Evolutionary conservation across 305 asterid genomes (phyloP).

Genomic region (Solanum hybrid): DNA sequence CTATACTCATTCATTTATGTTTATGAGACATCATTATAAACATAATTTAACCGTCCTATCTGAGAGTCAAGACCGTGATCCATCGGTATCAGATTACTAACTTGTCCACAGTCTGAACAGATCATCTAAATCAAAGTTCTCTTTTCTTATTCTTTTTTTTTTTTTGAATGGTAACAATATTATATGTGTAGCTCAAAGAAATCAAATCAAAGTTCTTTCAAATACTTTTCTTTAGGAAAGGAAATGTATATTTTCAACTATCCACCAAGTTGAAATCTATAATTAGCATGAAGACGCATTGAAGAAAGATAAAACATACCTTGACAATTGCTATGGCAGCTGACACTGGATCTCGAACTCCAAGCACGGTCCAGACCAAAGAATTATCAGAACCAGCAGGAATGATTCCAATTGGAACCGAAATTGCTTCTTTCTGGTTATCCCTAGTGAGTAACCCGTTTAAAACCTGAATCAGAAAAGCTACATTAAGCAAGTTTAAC

Average conservation of each 20-base stretch:
- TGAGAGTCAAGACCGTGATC: background rate
- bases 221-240: background rate
- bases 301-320: constrained; percentile 29
- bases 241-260: background rate
- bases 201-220: background rate
- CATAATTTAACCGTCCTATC: background rate
- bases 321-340: constrained; percentile 89
- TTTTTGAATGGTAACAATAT: background rate
- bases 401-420: constrained; percentile 86
- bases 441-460: constrained; percentile 89
- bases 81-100: background rate
- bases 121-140: background rate
- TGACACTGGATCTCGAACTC: constrained; percentile 88
- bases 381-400: constrained; percentile 99
- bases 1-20: background rate
- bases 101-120: background rate
- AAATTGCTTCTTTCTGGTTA: constrained; percentile 90
- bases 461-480: constrained; percentile 54
- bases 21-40: background rate
- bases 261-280: background rate
- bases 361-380: constrained; percentile 93
- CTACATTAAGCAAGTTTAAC: constrained; percentile 1
- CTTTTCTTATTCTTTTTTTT: background rate
- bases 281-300: background rate
- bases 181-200: background rate